Evolutionary conservation across 129 eudicot species (phyloP).

Genomic region (Erigeron canadensis): DNA sequence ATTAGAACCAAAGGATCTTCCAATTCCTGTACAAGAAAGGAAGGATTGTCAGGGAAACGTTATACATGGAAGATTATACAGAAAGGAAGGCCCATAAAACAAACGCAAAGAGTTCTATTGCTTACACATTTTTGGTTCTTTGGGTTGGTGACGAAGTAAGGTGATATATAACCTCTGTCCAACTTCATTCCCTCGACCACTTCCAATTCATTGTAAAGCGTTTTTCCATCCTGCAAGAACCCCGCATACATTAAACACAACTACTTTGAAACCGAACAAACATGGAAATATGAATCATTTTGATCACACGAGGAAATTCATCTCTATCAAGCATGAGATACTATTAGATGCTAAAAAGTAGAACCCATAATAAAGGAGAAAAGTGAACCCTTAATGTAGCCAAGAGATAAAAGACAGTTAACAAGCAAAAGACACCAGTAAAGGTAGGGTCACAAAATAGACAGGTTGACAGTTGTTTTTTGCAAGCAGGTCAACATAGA

Average conservation of each 20-base stretch:
- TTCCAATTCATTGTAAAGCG: slow-evolving; percentile 61
- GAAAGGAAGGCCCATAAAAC: neutral
- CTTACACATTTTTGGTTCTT: slow-evolving; percentile 67
- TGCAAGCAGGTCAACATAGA: no score
- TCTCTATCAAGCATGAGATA: no score
- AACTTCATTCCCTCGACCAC: slow-evolving; percentile 69
- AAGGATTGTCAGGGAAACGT: neutral
- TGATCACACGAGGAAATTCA: no score
- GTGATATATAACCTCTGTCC: slow-evolving; percentile 63
- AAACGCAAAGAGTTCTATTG: neutral
- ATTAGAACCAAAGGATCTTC: slow-evolving; percentile 68
- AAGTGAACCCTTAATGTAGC: no score
- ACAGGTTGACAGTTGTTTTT: no score
- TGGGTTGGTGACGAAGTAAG: slow-evolving; percentile 57
- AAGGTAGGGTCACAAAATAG: no score
- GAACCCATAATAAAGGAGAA: no score
- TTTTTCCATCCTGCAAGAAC: slow-evolving; percentile 51
- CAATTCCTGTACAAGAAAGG: slow-evolving; percentile 48
- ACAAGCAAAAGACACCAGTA: no score
- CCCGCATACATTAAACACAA: neutral
- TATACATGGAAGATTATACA: neutral
- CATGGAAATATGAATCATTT: no score
- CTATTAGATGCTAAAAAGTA: no score
- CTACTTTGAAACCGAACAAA: no score
- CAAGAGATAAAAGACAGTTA: no score